Evolutionary conservation across 768 basidiomycete species (phyloP), one percentile per base, ranked within the genome.

Genomic region (Amanita pseudoporphyria): DNA sequence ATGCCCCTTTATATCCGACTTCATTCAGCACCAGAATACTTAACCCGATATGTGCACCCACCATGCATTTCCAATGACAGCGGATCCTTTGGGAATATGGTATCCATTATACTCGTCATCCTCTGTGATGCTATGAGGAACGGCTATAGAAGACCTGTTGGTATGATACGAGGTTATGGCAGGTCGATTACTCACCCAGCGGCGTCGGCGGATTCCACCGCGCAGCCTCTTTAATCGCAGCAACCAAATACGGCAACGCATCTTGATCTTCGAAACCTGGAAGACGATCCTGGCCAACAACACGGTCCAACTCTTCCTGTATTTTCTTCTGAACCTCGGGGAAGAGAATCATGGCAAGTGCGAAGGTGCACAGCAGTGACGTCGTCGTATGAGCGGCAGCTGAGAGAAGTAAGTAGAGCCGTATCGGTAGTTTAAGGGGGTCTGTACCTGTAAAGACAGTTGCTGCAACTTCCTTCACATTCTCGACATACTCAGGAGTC

Each of bases 91-190:
- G 0, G 73, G 75, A 36, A 78, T 72, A 35, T 61, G 61, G 51
- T 70, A 68, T 1, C 71, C 74, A 2, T 70, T 64, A 50, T 73
- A 77, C 3, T 65, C 57, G 52, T 78, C 76, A 40, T 77, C 73
- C 49, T 64, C 61, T 6, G 57, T 62, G 9, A 56, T 49, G 31
- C 54, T 51, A 39, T 71, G 69, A 2, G 70, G 66, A 5, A 68
- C 57, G 19, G 58, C 67, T 68, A 36, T 6, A 3, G 36, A 18
- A 24, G 9, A 18, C 45, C 3, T 16, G 16, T 39, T 9, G 28
- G 31, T 13, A 22, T 44, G 16, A 40, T 54, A 10, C 38, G n/a
- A 10, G 6, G 13, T 10, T 13, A 24, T 32, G 41, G n/a, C 38
- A 6, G 32, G 21, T 19, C 42, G 21, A 9, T 24, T 33, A 51